Percentiles rank a stretch among this genome's conserved stretches.
These are phyloP conservation scores for Glomus cerebriforme DNA, from an alignment of 192 early-diverging fungal genomes.

Conservation along the genomic window DNA sequence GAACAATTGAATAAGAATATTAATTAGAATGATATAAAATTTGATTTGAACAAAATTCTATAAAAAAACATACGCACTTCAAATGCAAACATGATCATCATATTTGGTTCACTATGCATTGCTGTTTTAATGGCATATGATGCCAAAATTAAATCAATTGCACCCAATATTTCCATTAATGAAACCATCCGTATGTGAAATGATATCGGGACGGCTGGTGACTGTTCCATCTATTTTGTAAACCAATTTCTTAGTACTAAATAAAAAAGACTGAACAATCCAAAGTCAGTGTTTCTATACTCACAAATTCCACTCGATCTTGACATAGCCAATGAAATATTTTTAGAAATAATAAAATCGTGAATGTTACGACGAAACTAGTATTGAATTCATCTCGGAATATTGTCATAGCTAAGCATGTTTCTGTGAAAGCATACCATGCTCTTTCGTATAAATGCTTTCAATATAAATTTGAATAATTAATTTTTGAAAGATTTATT, in stretches of 20 bases:
- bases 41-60: neutral
- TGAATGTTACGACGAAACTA: conserved; percentile 81
- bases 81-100: conserved; percentile 99
- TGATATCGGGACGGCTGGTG: conserved; percentile 57
- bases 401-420: conserved; percentile 93
- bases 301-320: conserved; percentile 87
- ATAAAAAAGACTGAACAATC: neutral
- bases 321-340: conserved; percentile 96
- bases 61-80: conserved; percentile 58
- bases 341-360: conserved; percentile 86
- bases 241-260: neutral
- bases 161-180: conserved; percentile 65
- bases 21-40: neutral
- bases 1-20: neutral
- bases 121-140: conserved; percentile 68
- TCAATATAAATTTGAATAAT: conserved; percentile 16
- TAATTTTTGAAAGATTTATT: neutral
- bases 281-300: conserved; percentile 12
- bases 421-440: conserved; percentile 98
- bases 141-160: conserved; percentile 77
- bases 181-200: conserved; percentile 76
- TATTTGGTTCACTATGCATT: conserved; percentile 68
- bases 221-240: conserved; percentile 78
- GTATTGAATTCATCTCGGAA: conserved; percentile 95
- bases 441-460: conserved; percentile 96